Conservation (phyloP, 2,329 filamentous ascomycete species). For the Chaetomiaceae sp. region DNA sequence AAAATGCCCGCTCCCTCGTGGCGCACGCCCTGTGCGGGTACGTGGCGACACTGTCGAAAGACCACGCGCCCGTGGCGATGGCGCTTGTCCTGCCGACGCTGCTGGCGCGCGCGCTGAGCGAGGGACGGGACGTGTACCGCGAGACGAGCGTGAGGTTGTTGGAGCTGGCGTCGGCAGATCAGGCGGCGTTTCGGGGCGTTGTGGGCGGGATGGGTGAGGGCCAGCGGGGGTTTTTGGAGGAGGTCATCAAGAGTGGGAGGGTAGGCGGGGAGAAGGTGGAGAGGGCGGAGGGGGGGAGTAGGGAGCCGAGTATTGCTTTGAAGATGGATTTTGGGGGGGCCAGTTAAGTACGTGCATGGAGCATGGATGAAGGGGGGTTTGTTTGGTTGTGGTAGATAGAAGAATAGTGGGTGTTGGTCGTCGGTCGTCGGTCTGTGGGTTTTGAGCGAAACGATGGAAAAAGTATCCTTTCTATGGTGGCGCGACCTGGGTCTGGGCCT, state of each 20-base stretch:
- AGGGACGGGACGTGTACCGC: conserved; percentile 53
- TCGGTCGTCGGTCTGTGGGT: no score
- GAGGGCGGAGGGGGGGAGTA: conserved; percentile 37
- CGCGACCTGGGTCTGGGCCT: no score
- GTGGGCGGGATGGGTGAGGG: conserved; percentile 66
- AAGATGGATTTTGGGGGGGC: conserved; percentile 81
- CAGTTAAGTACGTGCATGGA: conserved; percentile 8
- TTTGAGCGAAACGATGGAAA: no score
- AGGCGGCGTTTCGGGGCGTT: conserved; percentile 66
- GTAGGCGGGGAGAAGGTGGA: conserved; percentile 22
- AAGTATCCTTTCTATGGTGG: no score
- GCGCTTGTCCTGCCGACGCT: conserved; percentile 74
- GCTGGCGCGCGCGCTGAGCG: conserved; percentile 64
- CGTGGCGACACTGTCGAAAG: conserved; percentile 46
- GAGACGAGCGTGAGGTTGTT: conserved; percentile 75
- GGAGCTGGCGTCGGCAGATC: conserved; percentile 74
- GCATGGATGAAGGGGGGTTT: background rate
- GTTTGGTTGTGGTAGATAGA: background rate
- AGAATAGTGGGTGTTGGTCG: no score
- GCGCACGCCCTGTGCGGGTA: conserved; percentile 73
- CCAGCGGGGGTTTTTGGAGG: conserved; percentile 74
- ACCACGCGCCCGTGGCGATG: conserved; percentile 57
- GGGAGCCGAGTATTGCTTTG: conserved; percentile 76
- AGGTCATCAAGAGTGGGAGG: conserved; percentile 66
- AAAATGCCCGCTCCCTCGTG: conserved; percentile 66